Conservation (phyloP, 768 basidiomycete genomes). For the Boletales sp. region DNA sequence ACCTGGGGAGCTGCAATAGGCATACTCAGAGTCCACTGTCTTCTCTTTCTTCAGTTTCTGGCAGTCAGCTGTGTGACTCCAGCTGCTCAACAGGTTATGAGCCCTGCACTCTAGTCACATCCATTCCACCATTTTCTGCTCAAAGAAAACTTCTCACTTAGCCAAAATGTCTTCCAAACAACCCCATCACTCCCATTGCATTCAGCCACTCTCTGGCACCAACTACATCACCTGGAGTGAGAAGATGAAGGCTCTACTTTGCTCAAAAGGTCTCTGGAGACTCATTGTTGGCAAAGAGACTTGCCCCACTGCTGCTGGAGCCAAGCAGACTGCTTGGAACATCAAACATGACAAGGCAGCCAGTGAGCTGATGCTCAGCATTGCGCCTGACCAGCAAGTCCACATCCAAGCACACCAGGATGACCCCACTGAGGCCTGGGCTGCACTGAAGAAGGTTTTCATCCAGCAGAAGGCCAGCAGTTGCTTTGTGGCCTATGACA, state of each 20-base stretch:
- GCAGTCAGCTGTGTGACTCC: neutral
- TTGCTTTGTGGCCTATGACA: constrained; percentile 4
- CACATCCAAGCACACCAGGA: constrained; percentile 1
- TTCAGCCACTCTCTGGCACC: neutral
- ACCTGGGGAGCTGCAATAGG: too few relatives aligned
- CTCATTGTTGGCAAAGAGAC: neutral
- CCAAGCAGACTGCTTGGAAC: neutral
- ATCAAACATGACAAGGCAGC: constrained; percentile 1
- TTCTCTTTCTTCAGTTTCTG: too few relatives aligned
- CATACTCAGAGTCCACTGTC: too few relatives aligned
- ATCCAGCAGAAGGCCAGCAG: constrained; percentile 3
- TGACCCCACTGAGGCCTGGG: neutral
- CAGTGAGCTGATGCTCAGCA: constrained; percentile 1
- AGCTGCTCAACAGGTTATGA: too few relatives aligned
- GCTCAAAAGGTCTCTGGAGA: constrained; percentile 1
- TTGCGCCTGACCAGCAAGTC: neutral
- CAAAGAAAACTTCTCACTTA: neutral
- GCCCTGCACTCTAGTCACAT: neutral
- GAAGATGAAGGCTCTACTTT: constrained; percentile 3
- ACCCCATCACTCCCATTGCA: neutral
- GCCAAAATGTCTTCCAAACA: neutral
- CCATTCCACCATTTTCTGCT: neutral
- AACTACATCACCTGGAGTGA: constrained; percentile 3
- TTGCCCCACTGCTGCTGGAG: neutral
- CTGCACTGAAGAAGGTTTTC: neutral